A percentile compares a stretch with the other conserved stretches of the same genome.
phyloP scores from a whole-genome alignment of 495 filamentous ascomycete species.

The Chaetomium fimeti region DNA sequence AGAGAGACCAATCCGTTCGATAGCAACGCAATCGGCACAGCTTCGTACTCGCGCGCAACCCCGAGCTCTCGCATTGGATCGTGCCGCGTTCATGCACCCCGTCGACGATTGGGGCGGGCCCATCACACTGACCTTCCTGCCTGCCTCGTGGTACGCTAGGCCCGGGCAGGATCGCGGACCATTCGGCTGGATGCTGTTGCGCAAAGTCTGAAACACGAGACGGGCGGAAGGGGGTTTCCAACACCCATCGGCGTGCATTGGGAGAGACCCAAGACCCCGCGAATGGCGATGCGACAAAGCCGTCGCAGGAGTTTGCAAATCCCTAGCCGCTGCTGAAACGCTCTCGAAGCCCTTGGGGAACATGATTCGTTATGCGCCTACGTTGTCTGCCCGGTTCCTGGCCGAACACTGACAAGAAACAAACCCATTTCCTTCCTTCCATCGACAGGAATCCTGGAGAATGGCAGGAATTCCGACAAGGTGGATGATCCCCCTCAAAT shows the following conservation, averaged over 20 bases:
- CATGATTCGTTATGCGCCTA: slow-evolving; percentile 5
- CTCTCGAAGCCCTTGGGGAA: slow-evolving; percentile 19
- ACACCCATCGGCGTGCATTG: slow-evolving; percentile 13
- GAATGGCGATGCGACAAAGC: slow-evolving; percentile 14
- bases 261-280: not conserved
- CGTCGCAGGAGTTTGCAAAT: slow-evolving; percentile 7
- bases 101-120: slow-evolving; percentile 4
- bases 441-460: not conserved
- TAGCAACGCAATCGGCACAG: not conserved
- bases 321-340: slow-evolving; percentile 21
- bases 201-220: slow-evolving; percentile 37
- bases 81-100: slow-evolving; percentile 30
- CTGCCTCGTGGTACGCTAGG: slow-evolving; percentile 7
- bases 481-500: not conserved
- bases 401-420: slow-evolving; percentile 2
- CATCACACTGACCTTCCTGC: slow-evolving; percentile 20
- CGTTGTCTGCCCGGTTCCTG: slow-evolving; percentile 16
- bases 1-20: no score
- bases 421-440: not conserved
- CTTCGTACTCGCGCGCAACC: slow-evolving; percentile 30
- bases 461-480: not conserved
- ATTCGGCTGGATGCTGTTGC: slow-evolving; percentile 26
- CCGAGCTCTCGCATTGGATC: slow-evolving; percentile 29
- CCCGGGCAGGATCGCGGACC: slow-evolving; percentile 13
- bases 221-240: slow-evolving; percentile 22